These are phyloP conservation scores for Corymbia citriodora DNA, from an alignment of 441 rosid species.

Conservation along the genomic window DNA sequence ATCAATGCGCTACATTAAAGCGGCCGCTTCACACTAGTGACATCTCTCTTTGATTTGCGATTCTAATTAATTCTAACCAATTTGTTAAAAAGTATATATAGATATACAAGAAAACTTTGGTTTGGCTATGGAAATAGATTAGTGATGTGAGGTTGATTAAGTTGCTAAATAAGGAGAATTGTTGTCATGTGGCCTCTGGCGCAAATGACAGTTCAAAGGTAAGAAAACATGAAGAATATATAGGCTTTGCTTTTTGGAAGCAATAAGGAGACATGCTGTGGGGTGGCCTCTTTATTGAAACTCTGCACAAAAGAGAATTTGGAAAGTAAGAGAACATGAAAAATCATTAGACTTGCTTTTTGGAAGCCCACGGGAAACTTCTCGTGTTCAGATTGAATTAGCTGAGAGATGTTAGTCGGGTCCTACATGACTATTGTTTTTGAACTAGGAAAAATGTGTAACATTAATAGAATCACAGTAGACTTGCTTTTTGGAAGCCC, in stretches of 20 bases:
- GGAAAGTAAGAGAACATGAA: too few relatives aligned
- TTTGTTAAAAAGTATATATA: too few relatives aligned
- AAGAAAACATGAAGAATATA: neutral
- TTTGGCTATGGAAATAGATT: neutral
- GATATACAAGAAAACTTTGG: neutral
- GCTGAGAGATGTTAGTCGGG: neutral
- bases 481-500: too few relatives aligned
- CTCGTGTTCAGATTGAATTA: too few relatives aligned
- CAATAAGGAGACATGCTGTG: too few relatives aligned
- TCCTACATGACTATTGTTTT: rapidly evolving
- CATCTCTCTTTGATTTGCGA: neutral
- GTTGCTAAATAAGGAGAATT: neutral
- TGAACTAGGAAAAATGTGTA: neutral
- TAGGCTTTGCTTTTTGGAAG: too few relatives aligned
- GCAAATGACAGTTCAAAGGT: neutral
- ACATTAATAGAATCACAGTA: neutral
- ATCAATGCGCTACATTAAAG: too few relatives aligned
- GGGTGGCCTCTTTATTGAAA: neutral
- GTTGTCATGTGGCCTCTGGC: neutral
- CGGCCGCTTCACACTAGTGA: rapidly evolving
- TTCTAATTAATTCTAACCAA: too few relatives aligned
- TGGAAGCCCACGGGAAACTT: too few relatives aligned
- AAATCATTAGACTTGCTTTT: too few relatives aligned
- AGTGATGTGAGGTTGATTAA: neutral
- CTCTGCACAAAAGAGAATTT: too few relatives aligned